Evolutionary conservation across 352 stramenopile species (phyloP), one percentile per base, ranked within the genome.

Genomic region (Phytopythium ostracodes): DNA sequence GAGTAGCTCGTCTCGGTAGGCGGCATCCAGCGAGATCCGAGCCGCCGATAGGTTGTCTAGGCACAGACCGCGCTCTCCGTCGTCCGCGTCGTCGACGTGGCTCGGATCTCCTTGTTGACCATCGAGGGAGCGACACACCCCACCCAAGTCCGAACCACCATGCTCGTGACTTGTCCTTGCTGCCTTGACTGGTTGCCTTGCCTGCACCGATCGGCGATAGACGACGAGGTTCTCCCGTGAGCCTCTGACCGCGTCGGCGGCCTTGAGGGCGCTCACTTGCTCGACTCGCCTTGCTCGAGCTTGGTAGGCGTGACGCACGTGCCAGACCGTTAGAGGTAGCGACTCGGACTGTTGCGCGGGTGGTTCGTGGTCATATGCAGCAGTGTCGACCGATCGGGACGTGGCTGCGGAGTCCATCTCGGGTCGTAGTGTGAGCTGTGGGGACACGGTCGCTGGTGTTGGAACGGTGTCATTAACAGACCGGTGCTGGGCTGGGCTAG

Each of bases 251-350:
- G 8, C 62, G 7, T 63, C 46, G 22, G 54, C 29, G 20, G 56
- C 38, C 9, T 72, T 68, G 1, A 55, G 66, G 22, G 62, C 62
- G 20, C 69, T 62, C 14, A 51, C 44, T 0, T 29, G 56, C 35
- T 88, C 76, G 53, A 83, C 63, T 29, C 59, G 63, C 8, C 76
- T 56, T 8, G 76, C 75, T 2, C 77, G 70, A 2, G 57, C 36
- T 29, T 71, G 66, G 56, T 87, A 88, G 46, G 65, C 67, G 35
- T 75, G 62, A 18, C 77, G 70, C 43, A 88, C 71, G 47, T 84
- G 75, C 8, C 59, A 71, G 10, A 84, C 78, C 2, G 72, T 86
- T 38, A 74, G 52, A 2, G 65, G 65, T 24, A 62, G 50, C 15
- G 12, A 29, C 18, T 63, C 65, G 20, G 35, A 12, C 29, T 56